Base-by-base conservation (phyloP, 208 protist species). In the Acanthamoeba royreba region DNA sequence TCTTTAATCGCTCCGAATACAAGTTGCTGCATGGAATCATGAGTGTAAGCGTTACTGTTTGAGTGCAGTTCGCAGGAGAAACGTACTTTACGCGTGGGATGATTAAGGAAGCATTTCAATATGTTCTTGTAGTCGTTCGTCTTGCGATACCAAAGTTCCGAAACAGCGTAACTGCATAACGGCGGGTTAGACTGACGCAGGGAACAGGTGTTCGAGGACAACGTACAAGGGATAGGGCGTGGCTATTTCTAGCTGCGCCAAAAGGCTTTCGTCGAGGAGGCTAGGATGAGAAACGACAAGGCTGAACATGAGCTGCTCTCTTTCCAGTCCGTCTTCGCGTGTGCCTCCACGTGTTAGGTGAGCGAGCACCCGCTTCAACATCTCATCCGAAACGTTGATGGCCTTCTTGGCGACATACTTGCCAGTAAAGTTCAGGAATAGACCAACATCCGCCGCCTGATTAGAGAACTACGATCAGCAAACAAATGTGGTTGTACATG, bases 61-160 rank as follows among this genome's bases (percentile, higher is more conserved):
- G n/a, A n/a, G n/a, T n/a, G 19, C 45, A 38, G 74, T 43, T 25
- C 25, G 11, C 38, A 87, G 11, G 31, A 13, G 2, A 43, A 61
- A 11, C 77, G 49, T 5, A 91, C 86, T 42, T 74, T 92, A 19
- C 61, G 61, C 19, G 43, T n/a, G 53, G 49, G 86, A 35, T 92
- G 55, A n/a, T 92, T 69, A 42, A 92, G 86, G 40, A 49, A 92
- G 61, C 86, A 92, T 25, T 40, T 66, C 15, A 92, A n/a, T 15
- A 92, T 55, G 40, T 77, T 47, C 52, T 52, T 43, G 43, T 79
- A 77, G 86, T 92, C 86, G 13, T 77, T 53, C 17, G 7, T 43
- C 86, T 69, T 33, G 5, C 86, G 86, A 33, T 92, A 92, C 35
- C 46, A 92, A 25, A 92, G 9, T 35, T 92, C 86, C 28, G 86